Evolutionary conservation across 441 rosid genomes (phyloP), one percentile per base, ranked within the genome.

Genomic region (Erysimum cheiri): DNA sequence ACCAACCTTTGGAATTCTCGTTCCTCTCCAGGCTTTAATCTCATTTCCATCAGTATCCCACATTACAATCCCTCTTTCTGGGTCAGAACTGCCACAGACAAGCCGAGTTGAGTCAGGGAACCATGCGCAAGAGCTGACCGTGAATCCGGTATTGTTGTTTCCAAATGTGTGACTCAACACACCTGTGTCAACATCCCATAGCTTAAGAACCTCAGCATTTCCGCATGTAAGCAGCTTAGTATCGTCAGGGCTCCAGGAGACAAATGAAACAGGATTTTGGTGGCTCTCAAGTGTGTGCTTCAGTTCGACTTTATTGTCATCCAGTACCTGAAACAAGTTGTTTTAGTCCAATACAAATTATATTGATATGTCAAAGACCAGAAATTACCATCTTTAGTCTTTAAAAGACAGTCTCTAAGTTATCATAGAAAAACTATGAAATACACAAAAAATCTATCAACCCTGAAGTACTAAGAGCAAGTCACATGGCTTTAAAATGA

Each of bases 101-200:
- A 91, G 80, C 71, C 83, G 85, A 71, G 83, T 84, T 73, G 96
- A 93, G 85, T 91, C 92, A 46, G 97, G 96, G 80, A 91, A 89
- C 96, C 97, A 93, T 77, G 96, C 95, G 81, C 96, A 89, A 53
- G 97, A 89, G 85, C 96, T 86, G 71, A 89, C 91, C 17, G 83
- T 73, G 85, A 89, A 91, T 81, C 83, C 87, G 14, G 71, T 80
- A 69, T 85, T 86, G 57, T 80, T 78, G 74, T 87, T 91, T 67
- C 95, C 96, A 85, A 88, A 88, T 70, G 97, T 91, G 81, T 81
- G 91, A 81, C 71, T 83, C 87, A 95, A 88, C 72, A 81, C 79
- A 83, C 97, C 96, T 73, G 92, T 85, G 71, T 87, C 91, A 80
- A 87, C 91, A 69, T 93, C 97, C 97, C 98, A 93, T 54, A 93